These are phyloP conservation scores for Myriosclerotinia duriaeana DNA, from an alignment of 2,329 filamentous ascomycete species.

Conservation along the genomic window DNA sequence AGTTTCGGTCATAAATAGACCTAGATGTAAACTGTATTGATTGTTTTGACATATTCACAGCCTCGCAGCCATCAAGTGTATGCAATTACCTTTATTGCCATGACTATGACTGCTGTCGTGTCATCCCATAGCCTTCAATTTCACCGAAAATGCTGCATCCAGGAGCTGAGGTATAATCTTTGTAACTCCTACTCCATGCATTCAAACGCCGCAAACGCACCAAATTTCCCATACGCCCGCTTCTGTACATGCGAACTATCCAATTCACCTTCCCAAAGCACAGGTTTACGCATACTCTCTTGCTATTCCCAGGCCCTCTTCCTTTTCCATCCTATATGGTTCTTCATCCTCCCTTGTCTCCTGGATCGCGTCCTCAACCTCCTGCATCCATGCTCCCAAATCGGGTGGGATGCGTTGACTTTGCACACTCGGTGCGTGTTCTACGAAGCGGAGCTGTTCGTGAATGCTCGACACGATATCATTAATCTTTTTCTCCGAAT, in stretches of 20 bases:
- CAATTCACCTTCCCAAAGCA: neutral
- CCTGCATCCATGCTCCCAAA: constrained; percentile 64
- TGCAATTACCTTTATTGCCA: neutral
- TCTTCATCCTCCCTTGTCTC: constrained; percentile 62
- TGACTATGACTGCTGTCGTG: neutral
- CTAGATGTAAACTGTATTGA: neutral
- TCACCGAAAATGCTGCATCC: neutral
- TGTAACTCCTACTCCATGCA: constrained; percentile 17
- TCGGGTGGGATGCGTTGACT: constrained; percentile 78
- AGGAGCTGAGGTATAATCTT: constrained; percentile 2
- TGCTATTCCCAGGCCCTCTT: constrained; percentile 57
- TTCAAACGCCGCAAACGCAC: constrained; percentile 2
- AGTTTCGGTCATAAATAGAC: neutral
- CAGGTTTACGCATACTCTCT: constrained; percentile 48
- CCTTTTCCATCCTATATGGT: constrained; percentile 50
- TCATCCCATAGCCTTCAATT: neutral
- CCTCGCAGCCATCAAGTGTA: neutral
- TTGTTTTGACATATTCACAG: neutral
- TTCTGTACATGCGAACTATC: neutral
- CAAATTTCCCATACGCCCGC: constrained; percentile 8
- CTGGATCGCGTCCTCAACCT: constrained; percentile 66
- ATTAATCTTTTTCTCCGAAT: constrained; percentile 71
- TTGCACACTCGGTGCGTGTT: constrained; percentile 83
- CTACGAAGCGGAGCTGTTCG: constrained; percentile 83
- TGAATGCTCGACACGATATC: constrained; percentile 75